Percentiles rank a stretch among this genome's conserved stretches.
Evolutionary conservation across 75 land plant genomes (phyloP).

Genomic region (Cryptomeria japonica): DNA sequence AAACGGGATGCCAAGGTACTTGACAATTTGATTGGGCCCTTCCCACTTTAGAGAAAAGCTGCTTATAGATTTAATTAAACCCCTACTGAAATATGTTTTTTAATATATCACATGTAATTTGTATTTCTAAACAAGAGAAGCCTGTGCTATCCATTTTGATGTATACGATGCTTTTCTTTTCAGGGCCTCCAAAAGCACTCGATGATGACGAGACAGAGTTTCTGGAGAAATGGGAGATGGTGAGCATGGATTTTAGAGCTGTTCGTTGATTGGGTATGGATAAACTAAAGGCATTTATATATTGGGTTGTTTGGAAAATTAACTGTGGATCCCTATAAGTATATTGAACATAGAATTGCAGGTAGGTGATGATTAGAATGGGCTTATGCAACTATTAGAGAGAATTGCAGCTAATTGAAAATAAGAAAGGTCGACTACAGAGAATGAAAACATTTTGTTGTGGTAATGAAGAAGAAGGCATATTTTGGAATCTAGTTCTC

Average conservation of each 20-base stretch:
- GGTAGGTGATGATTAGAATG: background rate
- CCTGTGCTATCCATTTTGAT: background rate
- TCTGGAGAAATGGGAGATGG: conserved; percentile 88
- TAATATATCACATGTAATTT: background rate
- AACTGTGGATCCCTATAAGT: background rate
- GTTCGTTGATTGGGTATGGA: conserved; percentile 23
- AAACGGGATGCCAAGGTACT: no score
- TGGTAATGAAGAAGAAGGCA: background rate
- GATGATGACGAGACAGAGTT: conserved; percentile 99
- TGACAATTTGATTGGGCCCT: no score
- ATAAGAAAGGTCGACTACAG: background rate
- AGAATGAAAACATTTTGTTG: background rate
- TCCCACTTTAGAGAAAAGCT: no score
- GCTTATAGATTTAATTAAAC: background rate
- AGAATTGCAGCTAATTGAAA: background rate
- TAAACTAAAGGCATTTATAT: conserved; percentile 7
- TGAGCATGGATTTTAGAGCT: conserved; percentile 55
- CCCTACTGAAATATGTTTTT: background rate
- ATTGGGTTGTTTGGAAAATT: background rate
- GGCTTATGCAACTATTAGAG: background rate
- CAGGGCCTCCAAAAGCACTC: conserved; percentile 97
- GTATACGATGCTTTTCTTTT: background rate
- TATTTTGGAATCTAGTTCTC: background rate
- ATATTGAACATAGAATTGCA: background rate
- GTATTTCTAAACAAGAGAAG: background rate